Conservation (phyloP, 495 filamentous ascomycete genomes). For the Filosporella fistucella region DNA sequence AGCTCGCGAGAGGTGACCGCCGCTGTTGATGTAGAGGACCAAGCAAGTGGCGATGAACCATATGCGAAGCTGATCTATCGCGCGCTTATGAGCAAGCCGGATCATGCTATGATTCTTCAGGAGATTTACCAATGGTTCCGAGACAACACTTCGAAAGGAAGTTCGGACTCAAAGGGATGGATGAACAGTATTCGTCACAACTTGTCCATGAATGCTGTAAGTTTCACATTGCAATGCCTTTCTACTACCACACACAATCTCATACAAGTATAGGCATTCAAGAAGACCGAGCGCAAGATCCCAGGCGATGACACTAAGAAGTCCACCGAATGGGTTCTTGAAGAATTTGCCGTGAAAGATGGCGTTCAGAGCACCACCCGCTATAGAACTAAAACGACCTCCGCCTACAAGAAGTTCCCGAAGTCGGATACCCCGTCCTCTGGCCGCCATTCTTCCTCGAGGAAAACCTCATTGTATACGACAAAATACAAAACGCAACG, state of each 20-base stretch:
- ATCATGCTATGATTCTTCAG: conserved; percentile 69
- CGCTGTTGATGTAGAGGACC: conserved; percentile 17
- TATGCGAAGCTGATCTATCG: conserved; percentile 81
- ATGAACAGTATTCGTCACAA: conserved; percentile 98
- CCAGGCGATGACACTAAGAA: conserved; percentile 47
- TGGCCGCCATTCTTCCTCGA: conserved; percentile 49
- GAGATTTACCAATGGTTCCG: conserved; percentile 91
- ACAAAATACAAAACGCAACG: conserved; percentile 22
- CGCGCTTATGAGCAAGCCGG: conserved; percentile 62
- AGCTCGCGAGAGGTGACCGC: conserved; percentile 23
- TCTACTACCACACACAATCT: background rate
- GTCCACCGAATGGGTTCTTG: conserved; percentile 63
- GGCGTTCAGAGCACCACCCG: conserved; percentile 73
- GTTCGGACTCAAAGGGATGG: conserved; percentile 67
- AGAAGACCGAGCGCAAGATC: conserved; percentile 47
- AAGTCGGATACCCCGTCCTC: conserved; percentile 38
- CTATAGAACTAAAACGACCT: conserved; percentile 55
- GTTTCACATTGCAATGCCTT: conserved; percentile 26
- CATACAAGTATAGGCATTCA: conserved; percentile 51
- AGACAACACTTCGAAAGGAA: conserved; percentile 72
- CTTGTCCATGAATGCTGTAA: conserved; percentile 91
- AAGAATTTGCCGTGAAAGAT: conserved; percentile 51
- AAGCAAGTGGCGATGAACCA: conserved; percentile 42
- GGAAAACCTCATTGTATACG: conserved; percentile 51
- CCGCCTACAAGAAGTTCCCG: conserved; percentile 36